phyloP scores from a whole-genome alignment of 2,329 filamentous ascomycete genomes.

The Pseudogymnoascus sp. region DNA sequence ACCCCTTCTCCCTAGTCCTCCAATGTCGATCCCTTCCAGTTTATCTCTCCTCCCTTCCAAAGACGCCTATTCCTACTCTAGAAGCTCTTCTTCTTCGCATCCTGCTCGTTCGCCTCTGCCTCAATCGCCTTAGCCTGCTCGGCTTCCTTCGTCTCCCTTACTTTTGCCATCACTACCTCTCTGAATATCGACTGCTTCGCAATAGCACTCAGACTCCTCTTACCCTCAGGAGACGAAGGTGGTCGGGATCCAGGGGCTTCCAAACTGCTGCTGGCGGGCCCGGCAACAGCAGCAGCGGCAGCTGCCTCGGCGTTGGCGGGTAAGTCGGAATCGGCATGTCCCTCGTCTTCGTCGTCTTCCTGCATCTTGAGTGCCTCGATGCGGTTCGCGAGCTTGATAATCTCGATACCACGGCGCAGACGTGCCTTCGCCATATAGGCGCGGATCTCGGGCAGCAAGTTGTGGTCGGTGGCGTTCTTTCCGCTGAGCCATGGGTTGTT shows the following conservation, averaged over 20 bases:
- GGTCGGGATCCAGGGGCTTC: conserved; percentile 11
- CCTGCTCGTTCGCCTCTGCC: conserved; percentile 35
- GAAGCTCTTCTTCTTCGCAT: conserved; percentile 11
- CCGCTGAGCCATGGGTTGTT: conserved; percentile 84
- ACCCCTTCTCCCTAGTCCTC: background rate
- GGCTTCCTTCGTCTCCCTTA: conserved; percentile 82
- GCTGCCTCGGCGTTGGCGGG: conserved; percentile 50
- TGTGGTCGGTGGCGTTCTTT: conserved; percentile 86
- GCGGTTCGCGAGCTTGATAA: conserved; percentile 90
- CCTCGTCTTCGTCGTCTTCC: conserved; percentile 76
- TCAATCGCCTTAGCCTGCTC: conserved; percentile 66
- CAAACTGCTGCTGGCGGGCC: conserved; percentile 15
- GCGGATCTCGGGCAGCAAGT: conserved; percentile 94
- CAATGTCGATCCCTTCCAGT: background rate
- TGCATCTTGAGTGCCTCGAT: conserved; percentile 92
- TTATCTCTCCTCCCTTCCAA: background rate
- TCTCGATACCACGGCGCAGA: conserved; percentile 86
- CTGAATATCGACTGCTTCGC: conserved; percentile 73
- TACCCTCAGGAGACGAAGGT: conserved; percentile 22
- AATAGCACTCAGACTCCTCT: conserved; percentile 41
- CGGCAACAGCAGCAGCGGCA: conserved; percentile 37
- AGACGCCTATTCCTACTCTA: background rate
- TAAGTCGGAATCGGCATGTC: conserved; percentile 55
- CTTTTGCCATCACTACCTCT: conserved; percentile 89
- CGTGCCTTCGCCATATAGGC: conserved; percentile 87